phyloP scores from a whole-genome alignment of 2,329 filamentous ascomycete genomes.

The Sporothrix curviconia region DNA sequence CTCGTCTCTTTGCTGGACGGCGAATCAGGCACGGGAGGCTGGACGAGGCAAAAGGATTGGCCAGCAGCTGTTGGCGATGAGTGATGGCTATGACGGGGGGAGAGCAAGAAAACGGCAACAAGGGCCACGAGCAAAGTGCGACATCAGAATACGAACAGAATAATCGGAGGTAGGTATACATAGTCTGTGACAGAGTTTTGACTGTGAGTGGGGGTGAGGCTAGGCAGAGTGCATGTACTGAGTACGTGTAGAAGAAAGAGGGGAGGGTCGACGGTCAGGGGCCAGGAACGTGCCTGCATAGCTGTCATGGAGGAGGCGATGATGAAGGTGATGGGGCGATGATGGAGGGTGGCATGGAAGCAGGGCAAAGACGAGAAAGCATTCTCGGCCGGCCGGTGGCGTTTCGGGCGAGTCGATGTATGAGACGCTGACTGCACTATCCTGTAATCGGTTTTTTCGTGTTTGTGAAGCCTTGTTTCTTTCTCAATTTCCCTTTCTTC shows the following conservation, averaged over 20 bases:
- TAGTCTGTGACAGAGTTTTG: not conserved
- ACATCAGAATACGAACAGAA: too few relatives aligned
- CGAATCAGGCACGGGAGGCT: not conserved
- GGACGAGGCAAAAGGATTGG: not conserved
- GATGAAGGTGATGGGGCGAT: too few relatives aligned
- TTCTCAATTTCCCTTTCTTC: too few relatives aligned
- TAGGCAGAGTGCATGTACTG: not conserved
- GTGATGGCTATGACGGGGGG: not conserved
- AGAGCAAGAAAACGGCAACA: not conserved
- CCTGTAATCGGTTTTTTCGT: too few relatives aligned
- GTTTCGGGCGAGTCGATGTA: too few relatives aligned
- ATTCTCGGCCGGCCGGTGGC: too few relatives aligned
- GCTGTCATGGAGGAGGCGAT: not conserved
- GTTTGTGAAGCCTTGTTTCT: too few relatives aligned
- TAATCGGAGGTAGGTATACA: too few relatives aligned
- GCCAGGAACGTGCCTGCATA: slow-evolving; percentile 5
- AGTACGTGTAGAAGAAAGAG: not conserved
- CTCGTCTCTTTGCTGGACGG: not conserved
- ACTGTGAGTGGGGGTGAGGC: slow-evolving; percentile 2
- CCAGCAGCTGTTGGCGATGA: not conserved
- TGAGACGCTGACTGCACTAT: too few relatives aligned
- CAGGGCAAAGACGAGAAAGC: too few relatives aligned
- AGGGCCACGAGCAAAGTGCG: not conserved
- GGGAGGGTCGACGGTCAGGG: not conserved
- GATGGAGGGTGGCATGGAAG: not conserved